These are phyloP conservation scores for Lobosporangium transversale DNA, from an alignment of 192 early-diverging fungal species.

Conservation along the genomic window DNA sequence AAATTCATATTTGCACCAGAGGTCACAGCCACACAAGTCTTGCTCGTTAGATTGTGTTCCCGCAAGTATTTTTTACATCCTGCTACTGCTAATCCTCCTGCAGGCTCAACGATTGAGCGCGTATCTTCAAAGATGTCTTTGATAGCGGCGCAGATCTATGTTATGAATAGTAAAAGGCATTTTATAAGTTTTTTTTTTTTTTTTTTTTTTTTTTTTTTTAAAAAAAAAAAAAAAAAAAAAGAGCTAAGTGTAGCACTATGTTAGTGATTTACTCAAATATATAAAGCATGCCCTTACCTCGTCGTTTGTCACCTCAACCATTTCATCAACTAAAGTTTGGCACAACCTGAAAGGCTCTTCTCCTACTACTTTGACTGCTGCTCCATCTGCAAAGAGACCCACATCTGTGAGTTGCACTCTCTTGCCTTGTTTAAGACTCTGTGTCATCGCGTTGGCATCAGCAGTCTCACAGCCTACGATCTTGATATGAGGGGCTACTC, in stretches of 20 bases:
- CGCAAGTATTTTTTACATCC: slow-evolving; percentile 87
- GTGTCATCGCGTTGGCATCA: slow-evolving; percentile 91
- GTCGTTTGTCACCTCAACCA: slow-evolving; percentile 91
- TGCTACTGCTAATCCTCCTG: slow-evolving; percentile 90
- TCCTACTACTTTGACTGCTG: slow-evolving; percentile 93
- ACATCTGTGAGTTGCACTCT: slow-evolving; percentile 81
- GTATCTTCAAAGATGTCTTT: slow-evolving; percentile 94
- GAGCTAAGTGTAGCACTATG: not conserved
- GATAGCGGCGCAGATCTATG: slow-evolving; percentile 88
- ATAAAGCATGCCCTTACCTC: too few species aligned
- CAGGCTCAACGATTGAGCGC: slow-evolving; percentile 94
- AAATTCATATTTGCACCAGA: slow-evolving; percentile 99
- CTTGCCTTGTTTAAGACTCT: slow-evolving; percentile 72
- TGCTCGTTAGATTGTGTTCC: slow-evolving; percentile 59
- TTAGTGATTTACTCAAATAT: not conserved
- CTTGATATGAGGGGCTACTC: slow-evolving; percentile 86
- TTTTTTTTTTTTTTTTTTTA: too few species aligned
- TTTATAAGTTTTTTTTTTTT: too few species aligned
- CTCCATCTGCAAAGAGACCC: slow-evolving; percentile 97
- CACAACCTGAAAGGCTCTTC: slow-evolving; percentile 89
- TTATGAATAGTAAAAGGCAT: too few species aligned
- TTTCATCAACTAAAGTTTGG: slow-evolving; percentile 85
- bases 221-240: slow-evolving; percentile 5
- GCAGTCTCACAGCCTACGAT: slow-evolving; percentile 93
- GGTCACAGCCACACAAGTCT: slow-evolving; percentile 79